Evolutionary conservation across 331 rosid genomes (phyloP), one percentile per base, ranked within the genome.

Genomic region (Erythrophleum ivorense): DNA sequence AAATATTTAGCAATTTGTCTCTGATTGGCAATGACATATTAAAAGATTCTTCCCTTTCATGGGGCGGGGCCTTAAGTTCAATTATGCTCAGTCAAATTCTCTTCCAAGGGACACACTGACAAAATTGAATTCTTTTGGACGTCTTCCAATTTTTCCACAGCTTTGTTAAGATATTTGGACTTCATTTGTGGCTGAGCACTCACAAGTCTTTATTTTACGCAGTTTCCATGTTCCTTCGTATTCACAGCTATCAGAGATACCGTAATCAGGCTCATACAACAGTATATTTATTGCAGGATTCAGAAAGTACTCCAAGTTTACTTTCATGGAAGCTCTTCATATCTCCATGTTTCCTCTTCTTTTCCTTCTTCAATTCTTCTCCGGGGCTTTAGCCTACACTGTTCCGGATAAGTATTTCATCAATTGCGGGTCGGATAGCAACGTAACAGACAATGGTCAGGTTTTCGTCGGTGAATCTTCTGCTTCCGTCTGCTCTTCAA

Each of bases 361-460:
- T 68, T 29, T 90, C 29, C 84, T 88, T 62, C 71, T 73, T 60
- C 91, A 55, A 0, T 49, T 73, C 43, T 75, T 14, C 41, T 33
- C 9, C 80, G 21, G 77, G 67, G 59, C 45, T 86, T 19, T 87
- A 19, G 84, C 82, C 2, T 90, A 87, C 75, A 14, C 7, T 36
- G 15, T 0, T 9, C 90, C 82, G 1, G 62, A 63, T 1, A 78
- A 76, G 29, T 81, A 87, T 80, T 88, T 91, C 62, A 82, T 92
- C 86, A 91, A 81, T 13, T 88, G 97, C 33, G 98, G 97, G 0
- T 87, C 94, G 8, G 19, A 71, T 0, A 18, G 3, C 50, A 15
- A 14, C 33, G 57, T 48, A 0, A 36, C 3, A 1, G 53, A 16
- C 2, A 4, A 0, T 3, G 5, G 0, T 19, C 76, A 36, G 12